Evolutionary conservation across 139 green algal genomes (phyloP).

Genomic region (Diplosphaera chodatii): DNA sequence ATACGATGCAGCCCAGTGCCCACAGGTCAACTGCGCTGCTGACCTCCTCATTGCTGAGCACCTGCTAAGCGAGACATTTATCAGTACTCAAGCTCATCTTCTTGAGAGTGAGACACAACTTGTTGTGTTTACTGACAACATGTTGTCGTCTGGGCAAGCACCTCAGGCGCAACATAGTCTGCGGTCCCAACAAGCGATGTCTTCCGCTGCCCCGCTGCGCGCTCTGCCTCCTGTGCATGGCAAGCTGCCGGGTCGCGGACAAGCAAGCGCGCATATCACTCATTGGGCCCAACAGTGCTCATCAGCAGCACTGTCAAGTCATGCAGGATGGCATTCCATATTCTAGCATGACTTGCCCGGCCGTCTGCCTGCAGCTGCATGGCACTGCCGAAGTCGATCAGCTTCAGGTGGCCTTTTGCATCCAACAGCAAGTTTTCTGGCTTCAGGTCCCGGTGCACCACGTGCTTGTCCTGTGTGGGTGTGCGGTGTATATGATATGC

Average conservation of each 20-base stretch:
- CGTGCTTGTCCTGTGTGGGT: constrained; percentile 13
- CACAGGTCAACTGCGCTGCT: constrained; percentile 69
- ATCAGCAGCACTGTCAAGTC: no score
- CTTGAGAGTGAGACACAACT: no score
- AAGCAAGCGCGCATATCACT: no score
- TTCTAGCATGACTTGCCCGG: no score
- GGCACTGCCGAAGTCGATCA: constrained; percentile 90
- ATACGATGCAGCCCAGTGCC: constrained; percentile 71
- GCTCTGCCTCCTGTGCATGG: neutral
- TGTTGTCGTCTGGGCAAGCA: no score
- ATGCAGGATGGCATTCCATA: no score
- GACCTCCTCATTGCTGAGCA: constrained; percentile 59
- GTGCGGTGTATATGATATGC: no score
- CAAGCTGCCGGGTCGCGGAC: no score
- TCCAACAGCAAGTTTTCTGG: constrained; percentile 88
- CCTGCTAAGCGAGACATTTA: no score
- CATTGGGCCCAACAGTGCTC: no score
- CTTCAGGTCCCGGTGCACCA: constrained; percentile 78
- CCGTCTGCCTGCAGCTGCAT: constrained; percentile 9
- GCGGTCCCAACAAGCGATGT: constrained; percentile 84
- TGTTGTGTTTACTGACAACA: no score
- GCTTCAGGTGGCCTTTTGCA: constrained; percentile 70
- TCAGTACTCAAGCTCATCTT: no score
- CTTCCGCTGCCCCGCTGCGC: constrained; percentile 9
- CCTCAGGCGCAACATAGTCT: constrained; percentile 81